Evolutionary conservation across 805 yeast genomes (phyloP), one percentile per base, ranked within the genome.

Genomic region (Myxozyma vanderwaltii): DNA sequence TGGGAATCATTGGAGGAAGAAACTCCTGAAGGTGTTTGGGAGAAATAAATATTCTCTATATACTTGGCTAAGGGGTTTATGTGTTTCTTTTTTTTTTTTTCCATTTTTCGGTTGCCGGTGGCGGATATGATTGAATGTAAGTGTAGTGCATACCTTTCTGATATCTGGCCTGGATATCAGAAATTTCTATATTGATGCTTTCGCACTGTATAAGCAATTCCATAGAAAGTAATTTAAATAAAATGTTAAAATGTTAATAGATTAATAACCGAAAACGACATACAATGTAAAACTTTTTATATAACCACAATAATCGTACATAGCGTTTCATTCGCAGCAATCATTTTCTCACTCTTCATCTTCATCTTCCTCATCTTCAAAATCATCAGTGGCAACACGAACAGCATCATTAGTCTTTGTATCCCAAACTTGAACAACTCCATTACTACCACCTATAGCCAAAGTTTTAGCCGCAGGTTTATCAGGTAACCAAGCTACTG

Each of bases 361-460:
- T n/a, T 73, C 81, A 29, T 71, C 81, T 40, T 78, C 86, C 38
- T 77, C 86, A 4, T 79, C 86, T 51, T 81, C 84, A 21, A 80
- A 86, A 10, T 76, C 79, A 49, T 80, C 82, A 74, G 92, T 86
- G 2, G 87, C 76, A 48, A 78, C 78, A 69, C 96, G 82, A 19
- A 91, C 91, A 15, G 92, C 80, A 62, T 82, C 78, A 76, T 94
- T 94, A 54, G 89, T 82, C 72, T 91, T 88, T 7, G 86, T 81
- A 75, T 94, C 98, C 96, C 97, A 94, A 76, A 94, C 81, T 76
- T 91, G 91, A 73, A 94, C 78, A 13, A 88, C 86, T 17, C 91
- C 86, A 53, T 81, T 80, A 44, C 88, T 89, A 69, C 99, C 99
- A 67, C 97, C 98, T 62, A 90, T 81, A 21, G 85, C 85, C 64